Evolutionary conservation across 495 filamentous ascomycete genomes (phyloP), one percentile per base, ranked within the genome.

Genomic region (Daldinia loculata): DNA sequence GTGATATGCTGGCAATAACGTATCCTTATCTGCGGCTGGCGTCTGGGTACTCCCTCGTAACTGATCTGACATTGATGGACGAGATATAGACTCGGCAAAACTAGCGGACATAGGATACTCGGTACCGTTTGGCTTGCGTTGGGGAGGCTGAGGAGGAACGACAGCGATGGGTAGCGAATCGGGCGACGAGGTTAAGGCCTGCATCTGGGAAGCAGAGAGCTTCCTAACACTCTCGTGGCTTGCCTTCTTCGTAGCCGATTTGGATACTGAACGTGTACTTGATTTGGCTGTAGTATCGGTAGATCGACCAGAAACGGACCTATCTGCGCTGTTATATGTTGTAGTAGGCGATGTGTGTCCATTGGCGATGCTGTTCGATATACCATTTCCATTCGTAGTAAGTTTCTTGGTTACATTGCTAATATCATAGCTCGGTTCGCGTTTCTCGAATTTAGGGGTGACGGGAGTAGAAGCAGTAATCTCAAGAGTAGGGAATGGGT

Each of bases 141-240:
- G 72, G 14, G 45, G 26, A 58, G 41, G 68, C 29, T 65, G 67
- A 17, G 29, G 66, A 3, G 75, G 64, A 7, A 82, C 74, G 15
- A 79, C 51, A 3, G 79, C 80, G 36, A 82, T 74, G 22, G 84
- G 84, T 0, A 87, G 73, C 17, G 82, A 86, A 48, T 86, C 82
- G 19, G 86, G 84, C 0, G 86, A 83, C 6, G 82, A 79, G 0
- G 86, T 84, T 41, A 89, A 73, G 41, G 85, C 84, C 34, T 85
- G 79, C 34, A 89, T 84, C 77, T 88, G 83, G 63, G 80, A 83
- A 1, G 86, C 85, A 0, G 87, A 88, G 29, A 89, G 82, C 43
- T 87, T 86, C 60, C 86, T 74, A 30, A 84, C 75, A 50, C 79
- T 83, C 38, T 77, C 79, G 19, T 78, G 77, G 55, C 74, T 76